Evolutionary conservation across 2,329 filamentous ascomycete genomes (phyloP), one percentile per base, ranked within the genome.

Genomic region (Diplocarpon rosae): DNA sequence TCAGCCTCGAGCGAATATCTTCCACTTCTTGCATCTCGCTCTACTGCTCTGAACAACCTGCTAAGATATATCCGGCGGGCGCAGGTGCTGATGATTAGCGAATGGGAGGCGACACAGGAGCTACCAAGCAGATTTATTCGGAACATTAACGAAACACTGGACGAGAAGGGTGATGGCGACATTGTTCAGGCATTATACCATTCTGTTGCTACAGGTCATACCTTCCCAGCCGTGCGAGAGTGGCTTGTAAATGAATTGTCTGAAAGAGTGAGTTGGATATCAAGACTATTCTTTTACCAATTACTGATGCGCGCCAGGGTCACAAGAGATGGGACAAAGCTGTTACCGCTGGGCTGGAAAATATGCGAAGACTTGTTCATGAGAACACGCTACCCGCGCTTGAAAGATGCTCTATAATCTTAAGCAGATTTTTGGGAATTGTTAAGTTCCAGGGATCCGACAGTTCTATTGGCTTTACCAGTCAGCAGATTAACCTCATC

Each of bases 241-340:
- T 98, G 93, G 83, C 71, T 98, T 1, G 77, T 89, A 4, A 87
- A 95, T 57, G 83, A 84, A 52, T 67, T 95, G 27, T 77, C 79
- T 7, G 86, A 93, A 59, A 71, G 85, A 50, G 85, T 89, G 69
- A 58, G 75, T 63, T 27, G 29, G 16, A 20, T 30, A 13, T 11
- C 16, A 20, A 27, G 37, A 36, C 10, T n/a, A n/a, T n/a, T 36
- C 16, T 29, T 15, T 24, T 16, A 9, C 12, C 39, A 39, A 37
- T 44, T 24, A 27, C 46, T 56, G 38, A 58, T 52, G 46, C 27
- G 13, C 15, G 1, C 9, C 14, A 92, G 83, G 88, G 88, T 0
- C 85, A 94, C 56, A 95, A 95, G 64, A 74, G 92, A 39, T 98
- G 92, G 92, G 89, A 96, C 51, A 93, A 90, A 58, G 82, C 85